These are phyloP conservation scores for Eutypella sp. DNA, from an alignment of 2,329 filamentous ascomycete genomes.

Conservation along the genomic window DNA sequence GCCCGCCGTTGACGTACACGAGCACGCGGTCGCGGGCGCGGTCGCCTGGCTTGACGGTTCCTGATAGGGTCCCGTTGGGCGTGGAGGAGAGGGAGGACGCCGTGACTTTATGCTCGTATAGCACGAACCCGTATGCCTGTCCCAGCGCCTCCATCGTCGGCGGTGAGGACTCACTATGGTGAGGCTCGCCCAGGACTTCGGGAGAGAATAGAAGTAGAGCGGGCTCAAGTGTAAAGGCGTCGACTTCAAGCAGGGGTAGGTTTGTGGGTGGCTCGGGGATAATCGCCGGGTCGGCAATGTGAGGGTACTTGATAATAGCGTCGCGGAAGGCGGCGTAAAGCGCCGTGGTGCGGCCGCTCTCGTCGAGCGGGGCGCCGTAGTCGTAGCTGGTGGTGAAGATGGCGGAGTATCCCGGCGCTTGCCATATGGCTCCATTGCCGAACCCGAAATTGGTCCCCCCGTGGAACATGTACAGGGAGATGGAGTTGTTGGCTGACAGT, in stretches of 20 bases:
- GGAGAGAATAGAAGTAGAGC: conserved; percentile 33
- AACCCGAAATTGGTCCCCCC: conserved; percentile 48
- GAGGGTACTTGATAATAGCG: conserved; percentile 31
- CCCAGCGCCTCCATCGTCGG: conserved; percentile 40
- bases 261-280: conserved; percentile 33
- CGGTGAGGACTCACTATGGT: conserved; percentile 16
- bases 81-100: neutral
- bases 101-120: conserved; percentile 35
- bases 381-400: conserved; percentile 44
- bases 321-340: conserved; percentile 37
- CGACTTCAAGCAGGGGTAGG: conserved; percentile 27
- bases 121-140: conserved; percentile 38
- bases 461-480: conserved; percentile 50
- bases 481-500: conserved; percentile 33
- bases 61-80: conserved; percentile 28
- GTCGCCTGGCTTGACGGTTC: conserved; percentile 40
- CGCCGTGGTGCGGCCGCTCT: conserved; percentile 41
- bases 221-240: conserved; percentile 33
- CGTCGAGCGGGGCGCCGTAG: conserved; percentile 45
- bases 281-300: conserved; percentile 21
- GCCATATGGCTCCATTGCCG: conserved; percentile 40
- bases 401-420: conserved; percentile 26
- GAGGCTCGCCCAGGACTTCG: conserved; percentile 6
- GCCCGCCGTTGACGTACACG: conserved; percentile 39
- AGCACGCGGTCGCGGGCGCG: conserved; percentile 40